phyloP scores from a whole-genome alignment of 164 flowering plant genomes.

The Santalum album region DNA sequence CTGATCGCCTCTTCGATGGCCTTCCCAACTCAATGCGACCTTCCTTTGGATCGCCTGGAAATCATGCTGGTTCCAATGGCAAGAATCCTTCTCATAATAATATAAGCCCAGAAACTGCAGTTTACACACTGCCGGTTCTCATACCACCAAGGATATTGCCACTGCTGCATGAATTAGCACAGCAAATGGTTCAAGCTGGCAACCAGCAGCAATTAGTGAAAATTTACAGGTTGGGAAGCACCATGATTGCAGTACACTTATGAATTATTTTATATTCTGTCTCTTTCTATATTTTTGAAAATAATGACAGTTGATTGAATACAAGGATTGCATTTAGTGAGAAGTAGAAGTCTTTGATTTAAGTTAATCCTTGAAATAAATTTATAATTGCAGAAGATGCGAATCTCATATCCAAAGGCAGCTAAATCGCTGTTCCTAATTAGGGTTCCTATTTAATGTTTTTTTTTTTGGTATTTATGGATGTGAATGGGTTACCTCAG shows the following conservation, averaged over 20 bases:
- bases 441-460: no score
- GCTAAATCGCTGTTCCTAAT: no score
- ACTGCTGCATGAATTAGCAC: conserved; percentile 74
- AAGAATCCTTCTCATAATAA: conserved; percentile 32
- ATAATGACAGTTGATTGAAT: background rate
- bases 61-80: conserved; percentile 33
- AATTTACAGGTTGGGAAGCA: conserved; percentile 64
- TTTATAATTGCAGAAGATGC: no score
- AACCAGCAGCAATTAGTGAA: conserved; percentile 59
- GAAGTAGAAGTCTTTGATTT: no score
- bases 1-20: conserved; percentile 88
- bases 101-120: conserved; percentile 39
- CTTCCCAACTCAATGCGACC: conserved; percentile 78
- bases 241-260: no score
- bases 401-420: no score
- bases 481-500: no score
- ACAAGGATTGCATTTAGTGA: no score
- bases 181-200: conserved; percentile 81
- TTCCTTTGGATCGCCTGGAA: conserved; percentile 53
- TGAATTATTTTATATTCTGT: background rate
- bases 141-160: conserved; percentile 88
- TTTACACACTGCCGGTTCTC: conserved; percentile 70
- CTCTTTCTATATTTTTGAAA: background rate
- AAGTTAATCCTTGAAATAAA: no score
- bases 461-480: no score